Percentiles rank a stretch among this genome's conserved stretches.
Evolutionary conservation across 2,329 filamentous ascomycete genomes (phyloP).

Genomic region (Aspergillus pseudonomiae): DNA sequence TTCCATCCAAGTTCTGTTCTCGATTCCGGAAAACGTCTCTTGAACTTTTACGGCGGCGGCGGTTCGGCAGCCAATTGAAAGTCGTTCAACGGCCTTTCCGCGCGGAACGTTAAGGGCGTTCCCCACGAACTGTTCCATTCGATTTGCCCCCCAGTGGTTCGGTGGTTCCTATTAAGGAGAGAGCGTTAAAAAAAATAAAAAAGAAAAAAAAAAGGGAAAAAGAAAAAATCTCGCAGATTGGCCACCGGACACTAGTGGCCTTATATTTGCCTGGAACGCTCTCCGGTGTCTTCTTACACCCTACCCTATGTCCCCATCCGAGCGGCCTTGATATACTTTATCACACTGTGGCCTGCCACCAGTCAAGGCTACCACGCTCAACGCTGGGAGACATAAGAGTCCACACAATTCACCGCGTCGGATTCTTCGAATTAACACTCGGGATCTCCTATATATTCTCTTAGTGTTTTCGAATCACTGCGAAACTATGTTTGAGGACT

Average conservation of each 20-base stretch:
- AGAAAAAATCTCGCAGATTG: neutral
- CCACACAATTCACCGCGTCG: neutral
- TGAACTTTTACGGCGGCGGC: neutral
- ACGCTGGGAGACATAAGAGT: neutral
- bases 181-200: neutral
- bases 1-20: neutral
- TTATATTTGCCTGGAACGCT: neutral
- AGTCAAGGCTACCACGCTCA: neutral
- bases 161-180: constrained; percentile 2
- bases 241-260: neutral
- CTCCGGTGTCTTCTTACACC: neutral
- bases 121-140: constrained; percentile 5
- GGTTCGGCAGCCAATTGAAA: constrained; percentile 4
- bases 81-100: neutral
- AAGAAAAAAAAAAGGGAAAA: neutral
- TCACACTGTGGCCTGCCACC: neutral
- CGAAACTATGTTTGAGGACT: constrained; percentile 45
- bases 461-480: neutral
- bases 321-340: neutral
- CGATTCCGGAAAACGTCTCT: neutral
- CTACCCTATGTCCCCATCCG: neutral
- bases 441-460: neutral
- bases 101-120: constrained; percentile 4
- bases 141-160: constrained; percentile 7
- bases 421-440: neutral